Percentiles rank a stretch among this genome's conserved stretches.
Conservation (phyloP, 371 early-diverging fungal genomes). For the Mortierella sp. region DNA sequence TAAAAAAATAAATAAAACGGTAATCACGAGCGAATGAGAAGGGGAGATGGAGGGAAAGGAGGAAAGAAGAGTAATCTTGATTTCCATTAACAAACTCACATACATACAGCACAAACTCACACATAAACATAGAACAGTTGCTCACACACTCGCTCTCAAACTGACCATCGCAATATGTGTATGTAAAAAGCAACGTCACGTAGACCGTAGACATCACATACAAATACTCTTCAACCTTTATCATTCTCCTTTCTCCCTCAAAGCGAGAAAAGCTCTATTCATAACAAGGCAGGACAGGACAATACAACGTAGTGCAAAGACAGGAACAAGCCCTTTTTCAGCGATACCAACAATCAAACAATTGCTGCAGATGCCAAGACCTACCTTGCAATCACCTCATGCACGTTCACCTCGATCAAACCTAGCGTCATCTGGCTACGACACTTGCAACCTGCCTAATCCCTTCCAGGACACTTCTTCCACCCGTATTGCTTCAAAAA, state of each 20-base stretch:
- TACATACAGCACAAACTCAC: too few species aligned
- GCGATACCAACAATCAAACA: neutral
- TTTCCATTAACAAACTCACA: too few species aligned
- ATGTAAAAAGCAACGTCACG: neutral
- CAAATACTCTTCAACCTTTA: neutral
- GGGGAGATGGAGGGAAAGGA: neutral
- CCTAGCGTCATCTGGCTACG: conserved; percentile 8
- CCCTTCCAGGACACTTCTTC: conserved; percentile 23
- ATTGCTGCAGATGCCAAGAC: neutral
- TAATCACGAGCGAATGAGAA: neutral
- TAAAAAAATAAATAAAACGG: neutral
- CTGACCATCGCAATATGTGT: too few species aligned
- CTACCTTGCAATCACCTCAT: conserved; percentile 10
- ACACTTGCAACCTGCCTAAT: conserved; percentile 21
- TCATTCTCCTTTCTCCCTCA: neutral
- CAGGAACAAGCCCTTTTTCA: neutral
- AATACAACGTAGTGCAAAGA: too few species aligned
- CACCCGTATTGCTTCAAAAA: neutral
- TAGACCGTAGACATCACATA: too few species aligned
- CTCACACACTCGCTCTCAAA: too few species aligned
- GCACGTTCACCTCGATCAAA: neutral
- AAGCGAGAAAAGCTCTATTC: neutral
- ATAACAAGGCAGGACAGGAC: too few species aligned
- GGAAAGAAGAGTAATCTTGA: neutral
- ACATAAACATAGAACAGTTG: too few species aligned